phyloP scores from a whole-genome alignment of 345 rosid species.

The Tarenaya hassleriana region DNA sequence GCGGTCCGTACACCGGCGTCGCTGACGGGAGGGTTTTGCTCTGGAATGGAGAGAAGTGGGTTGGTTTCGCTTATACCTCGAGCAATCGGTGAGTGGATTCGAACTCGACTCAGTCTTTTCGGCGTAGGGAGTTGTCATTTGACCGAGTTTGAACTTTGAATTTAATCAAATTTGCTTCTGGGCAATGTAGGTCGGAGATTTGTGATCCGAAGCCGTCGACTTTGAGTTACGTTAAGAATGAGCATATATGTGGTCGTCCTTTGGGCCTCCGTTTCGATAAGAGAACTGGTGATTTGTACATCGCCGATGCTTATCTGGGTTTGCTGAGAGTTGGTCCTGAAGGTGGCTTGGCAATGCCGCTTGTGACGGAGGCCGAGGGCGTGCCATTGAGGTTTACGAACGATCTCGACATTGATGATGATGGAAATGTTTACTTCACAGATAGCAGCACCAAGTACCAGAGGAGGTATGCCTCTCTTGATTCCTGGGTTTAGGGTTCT shows the following conservation, averaged over 20 bases:
- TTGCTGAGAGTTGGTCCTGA: constrained; percentile 85
- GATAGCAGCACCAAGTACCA: constrained; percentile 78
- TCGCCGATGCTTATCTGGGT: constrained; percentile 92
- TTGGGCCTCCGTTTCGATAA: constrained; percentile 81
- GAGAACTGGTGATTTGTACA: constrained; percentile 74
- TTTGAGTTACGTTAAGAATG: constrained; percentile 55
- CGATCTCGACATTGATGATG: constrained; percentile 83
- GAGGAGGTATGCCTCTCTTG: constrained; percentile 47
- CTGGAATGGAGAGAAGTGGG: constrained; percentile 71
- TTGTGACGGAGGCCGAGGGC: constrained; percentile 76
- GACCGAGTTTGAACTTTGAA: not conserved
- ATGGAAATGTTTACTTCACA: constrained; percentile 81
- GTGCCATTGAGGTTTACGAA: constrained; percentile 70
- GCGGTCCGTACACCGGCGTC: constrained; percentile 91
- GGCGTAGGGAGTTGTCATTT: no score
- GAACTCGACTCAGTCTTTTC: not conserved
- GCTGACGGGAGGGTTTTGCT: constrained; percentile 84
- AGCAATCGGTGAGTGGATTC: constrained; percentile 46
- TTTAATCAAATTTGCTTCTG: not conserved
- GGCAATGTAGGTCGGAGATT: constrained; percentile 50
- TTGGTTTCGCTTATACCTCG: constrained; percentile 76
- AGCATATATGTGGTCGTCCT: constrained; percentile 94
- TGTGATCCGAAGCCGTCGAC: constrained; percentile 71
- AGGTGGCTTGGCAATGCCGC: constrained; percentile 76
- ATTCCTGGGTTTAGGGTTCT: constrained; percentile 2